phyloP scores from a whole-genome alignment of 768 basidiomycete genomes.

The Hysterangium stoloniferum region DNA sequence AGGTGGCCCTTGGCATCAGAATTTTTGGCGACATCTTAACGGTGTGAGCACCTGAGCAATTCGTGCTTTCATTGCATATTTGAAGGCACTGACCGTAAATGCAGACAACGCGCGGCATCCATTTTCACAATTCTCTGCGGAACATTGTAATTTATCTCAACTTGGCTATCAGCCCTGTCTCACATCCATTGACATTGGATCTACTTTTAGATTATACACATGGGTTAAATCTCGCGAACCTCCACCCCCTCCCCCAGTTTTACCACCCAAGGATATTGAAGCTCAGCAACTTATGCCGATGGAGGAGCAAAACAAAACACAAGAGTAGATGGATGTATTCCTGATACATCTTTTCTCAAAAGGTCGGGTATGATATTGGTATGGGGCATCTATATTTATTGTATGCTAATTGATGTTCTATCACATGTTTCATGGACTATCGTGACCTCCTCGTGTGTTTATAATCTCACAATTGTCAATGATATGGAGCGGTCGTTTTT shows the following conservation, averaged over 20 bases:
- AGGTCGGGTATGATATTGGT: too few species aligned
- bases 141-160: constrained; percentile 47
- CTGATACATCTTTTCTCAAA: too few species aligned
- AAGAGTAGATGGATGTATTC: too few species aligned
- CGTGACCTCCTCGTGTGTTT: too few species aligned
- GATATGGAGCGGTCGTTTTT: too few species aligned
- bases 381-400: too few species aligned
- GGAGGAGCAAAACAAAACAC: too few species aligned
- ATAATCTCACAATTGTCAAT: too few species aligned
- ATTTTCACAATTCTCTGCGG: constrained; percentile 62
- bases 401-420: too few species aligned
- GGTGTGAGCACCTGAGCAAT: background rate
- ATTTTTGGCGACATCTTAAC: constrained; percentile 34
- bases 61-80: background rate
- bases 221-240: constrained; percentile 8
- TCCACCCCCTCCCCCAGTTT: background rate
- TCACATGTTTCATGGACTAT: too few species aligned
- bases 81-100: constrained; percentile 5
- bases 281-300: too few species aligned
- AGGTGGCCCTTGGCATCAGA: constrained; percentile 34
- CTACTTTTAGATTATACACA: background rate
- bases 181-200: background rate
- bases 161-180: background rate
- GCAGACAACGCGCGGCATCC: constrained; percentile 54
- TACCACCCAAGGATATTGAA: too few species aligned